A percentile compares a stretch with the other conserved stretches of the same genome.
Evolutionary conservation across 192 early-diverging fungal genomes (phyloP).

Genomic region (Funneliformis mosseae): DNA sequence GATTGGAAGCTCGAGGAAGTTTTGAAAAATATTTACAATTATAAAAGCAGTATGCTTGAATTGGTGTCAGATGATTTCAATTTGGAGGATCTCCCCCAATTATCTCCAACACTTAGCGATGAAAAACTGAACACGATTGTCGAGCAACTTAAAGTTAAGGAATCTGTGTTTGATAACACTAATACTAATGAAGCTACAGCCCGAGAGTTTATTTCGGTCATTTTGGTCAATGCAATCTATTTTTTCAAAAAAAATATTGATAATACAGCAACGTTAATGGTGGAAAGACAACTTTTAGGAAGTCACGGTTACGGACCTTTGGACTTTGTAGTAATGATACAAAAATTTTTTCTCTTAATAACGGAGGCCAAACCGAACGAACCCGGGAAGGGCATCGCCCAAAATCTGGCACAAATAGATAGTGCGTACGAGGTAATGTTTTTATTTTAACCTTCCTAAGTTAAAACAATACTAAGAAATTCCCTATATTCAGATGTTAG

Average conservation of each 20-base stretch:
- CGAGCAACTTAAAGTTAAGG: background rate
- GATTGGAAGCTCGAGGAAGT: no score
- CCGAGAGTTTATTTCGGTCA: conserved; percentile 10
- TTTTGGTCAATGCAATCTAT: background rate
- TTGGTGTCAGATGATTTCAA: no score
- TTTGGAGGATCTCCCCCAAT: no score
- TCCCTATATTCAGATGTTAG: no score
- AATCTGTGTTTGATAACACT: background rate
- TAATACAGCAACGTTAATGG: background rate
- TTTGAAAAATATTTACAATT: no score
- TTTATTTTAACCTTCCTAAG: no score
- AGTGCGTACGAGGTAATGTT: conserved; percentile 17
- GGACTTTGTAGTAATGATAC: conserved; percentile 20
- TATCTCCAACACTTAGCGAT: no score
- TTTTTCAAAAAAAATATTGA: conserved; percentile 9
- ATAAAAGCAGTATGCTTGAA: no score
- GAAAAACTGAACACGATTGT: no score
- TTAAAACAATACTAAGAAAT: no score
- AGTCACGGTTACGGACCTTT: conserved; percentile 29
- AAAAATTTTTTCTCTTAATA: conserved; percentile 1
- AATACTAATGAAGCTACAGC: conserved; percentile 3
- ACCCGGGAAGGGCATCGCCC: conserved; percentile 10
- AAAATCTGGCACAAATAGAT: conserved; percentile 32
- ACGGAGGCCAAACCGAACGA: conserved; percentile 18
- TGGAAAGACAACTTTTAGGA: conserved; percentile 8